Base-by-base conservation (phyloP, 257 asterid species). In the Eustoma russellianum region DNA sequence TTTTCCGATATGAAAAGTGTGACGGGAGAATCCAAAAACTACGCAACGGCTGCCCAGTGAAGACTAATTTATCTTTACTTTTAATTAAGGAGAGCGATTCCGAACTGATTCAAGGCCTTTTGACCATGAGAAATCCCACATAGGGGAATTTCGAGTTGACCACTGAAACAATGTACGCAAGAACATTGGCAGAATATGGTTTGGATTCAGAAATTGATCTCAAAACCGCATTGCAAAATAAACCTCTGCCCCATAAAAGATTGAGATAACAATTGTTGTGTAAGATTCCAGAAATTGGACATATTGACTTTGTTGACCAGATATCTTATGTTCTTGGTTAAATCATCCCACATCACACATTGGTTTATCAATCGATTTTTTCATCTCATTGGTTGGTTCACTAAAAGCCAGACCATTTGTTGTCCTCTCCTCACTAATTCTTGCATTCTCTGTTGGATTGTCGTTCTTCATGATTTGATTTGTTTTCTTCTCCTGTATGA, bases 211-310 rank as follows among this genome's bases (percentile, higher is more conserved):
- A 52, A 11, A 38, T 8, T 8, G 73, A 66, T 16, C 55, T 55
- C 33, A 72, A 60, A 41, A 68, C 13, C 4, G 61, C 57, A 6
- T 64, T 46, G 43, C 74, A 72, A 41, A 72, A 72, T 10, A 72
- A 52, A 10, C 74, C 77, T 49, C 77, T 60, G 0, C 77, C 77
- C 56, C 63, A 53, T 12, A 63, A 33, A 7, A 72, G 24, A 49
- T 72, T 58, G 48, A 3, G 70, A 47, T 1, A 63, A 10, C 17
- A 62, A 16, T 30, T 67, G 67, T 5, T 50, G 30, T 0, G 64
- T 44, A 41, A 67, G 41, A 11, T 63, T 33, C 28, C 12, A 53
- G 3, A 67, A 12, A 43, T 72, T 72, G 45, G 57, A 62, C 1
- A 46, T 54, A 11, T 35, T 54, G 14, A 60, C 45, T 52, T 43